Evolutionary conservation across 345 rosid species (phyloP).

Genomic region (Orychophragmus violaceus): DNA sequence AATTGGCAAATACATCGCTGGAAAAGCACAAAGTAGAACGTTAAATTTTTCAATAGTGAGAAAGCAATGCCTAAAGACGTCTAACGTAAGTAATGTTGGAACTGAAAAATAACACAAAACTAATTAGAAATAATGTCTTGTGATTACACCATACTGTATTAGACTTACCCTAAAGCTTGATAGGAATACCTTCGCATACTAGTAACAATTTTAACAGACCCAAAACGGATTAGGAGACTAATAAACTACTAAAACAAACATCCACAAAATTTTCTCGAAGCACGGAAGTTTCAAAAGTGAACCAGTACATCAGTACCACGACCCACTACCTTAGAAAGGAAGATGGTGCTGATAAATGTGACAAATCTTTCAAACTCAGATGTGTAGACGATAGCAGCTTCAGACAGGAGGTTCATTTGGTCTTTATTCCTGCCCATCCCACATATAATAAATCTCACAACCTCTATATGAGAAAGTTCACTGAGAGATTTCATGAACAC

Average conservation of each 20-base stretch:
- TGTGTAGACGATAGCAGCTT: slow-evolving; percentile 65
- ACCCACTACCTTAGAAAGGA: slow-evolving; percentile 1
- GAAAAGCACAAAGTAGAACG: slow-evolving; percentile 10
- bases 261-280: not conserved
- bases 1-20: slow-evolving; percentile 85
- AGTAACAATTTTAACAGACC: slow-evolving; percentile 10
- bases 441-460: slow-evolving; percentile 20
- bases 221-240: not conserved
- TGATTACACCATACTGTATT: not conserved
- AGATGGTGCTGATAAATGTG: slow-evolving; percentile 56
- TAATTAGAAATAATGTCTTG: not conserved
- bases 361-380: slow-evolving; percentile 77
- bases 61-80: slow-evolving; percentile 20
- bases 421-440: slow-evolving; percentile 46
- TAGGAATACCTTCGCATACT: not conserved
- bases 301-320: not conserved
- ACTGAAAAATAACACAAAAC: not conserved
- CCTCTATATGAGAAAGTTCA: slow-evolving; percentile 1
- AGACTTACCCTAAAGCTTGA: not conserved
- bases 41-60: not conserved
- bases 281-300: slow-evolving; percentile 1
- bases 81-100: not conserved
- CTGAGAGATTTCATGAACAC: not conserved
- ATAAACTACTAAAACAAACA: not conserved
- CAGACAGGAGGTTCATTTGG: slow-evolving; percentile 54